Conservation (phyloP, 352 stramenopile genomes). For the Globisporangium recalcitrans region DNA sequence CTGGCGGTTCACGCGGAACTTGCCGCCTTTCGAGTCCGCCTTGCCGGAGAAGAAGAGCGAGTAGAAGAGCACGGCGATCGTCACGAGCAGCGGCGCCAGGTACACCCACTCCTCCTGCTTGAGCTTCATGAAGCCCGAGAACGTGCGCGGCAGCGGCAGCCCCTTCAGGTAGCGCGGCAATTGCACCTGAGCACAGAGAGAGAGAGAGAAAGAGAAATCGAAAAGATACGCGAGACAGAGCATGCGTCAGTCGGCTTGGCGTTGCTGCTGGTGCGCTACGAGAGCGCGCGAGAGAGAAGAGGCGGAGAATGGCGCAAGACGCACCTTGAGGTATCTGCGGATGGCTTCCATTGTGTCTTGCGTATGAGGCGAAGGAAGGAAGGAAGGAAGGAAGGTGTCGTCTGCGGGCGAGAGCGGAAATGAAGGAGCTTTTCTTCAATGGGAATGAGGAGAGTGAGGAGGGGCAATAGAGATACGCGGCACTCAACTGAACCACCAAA, state of each 20-base stretch:
- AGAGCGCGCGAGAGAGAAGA: not conserved
- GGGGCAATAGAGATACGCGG: too few relatives aligned
- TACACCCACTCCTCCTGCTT: conserved; percentile 85
- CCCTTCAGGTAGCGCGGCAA: conserved; percentile 82
- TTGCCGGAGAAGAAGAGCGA: conserved; percentile 61
- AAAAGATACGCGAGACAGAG: not conserved
- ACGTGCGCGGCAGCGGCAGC: conserved; percentile 75
- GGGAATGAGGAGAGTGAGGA: not conserved
- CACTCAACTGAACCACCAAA: not conserved
- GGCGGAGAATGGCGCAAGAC: not conserved
- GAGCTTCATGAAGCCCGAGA: conserved; percentile 77
- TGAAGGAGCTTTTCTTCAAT: not conserved
- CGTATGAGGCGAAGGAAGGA: too few relatives aligned
- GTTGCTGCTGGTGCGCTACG: not conserved
- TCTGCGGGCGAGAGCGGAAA: conserved; percentile 5
- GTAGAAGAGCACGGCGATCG: conserved; percentile 64
- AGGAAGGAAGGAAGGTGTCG: not conserved
- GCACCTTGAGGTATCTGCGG: conserved; percentile 74
- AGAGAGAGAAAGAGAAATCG: not conserved
- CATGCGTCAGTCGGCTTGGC: not conserved
- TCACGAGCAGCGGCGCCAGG: conserved; percentile 75
- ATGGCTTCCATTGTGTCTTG: conserved; percentile 66
- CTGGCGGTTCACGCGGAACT: conserved; percentile 63
- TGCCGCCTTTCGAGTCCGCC: conserved; percentile 29
- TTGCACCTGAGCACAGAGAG: conserved; percentile 31